Conservation (phyloP, 441 rosid genomes). For the Erysimum cheiri region DNA sequence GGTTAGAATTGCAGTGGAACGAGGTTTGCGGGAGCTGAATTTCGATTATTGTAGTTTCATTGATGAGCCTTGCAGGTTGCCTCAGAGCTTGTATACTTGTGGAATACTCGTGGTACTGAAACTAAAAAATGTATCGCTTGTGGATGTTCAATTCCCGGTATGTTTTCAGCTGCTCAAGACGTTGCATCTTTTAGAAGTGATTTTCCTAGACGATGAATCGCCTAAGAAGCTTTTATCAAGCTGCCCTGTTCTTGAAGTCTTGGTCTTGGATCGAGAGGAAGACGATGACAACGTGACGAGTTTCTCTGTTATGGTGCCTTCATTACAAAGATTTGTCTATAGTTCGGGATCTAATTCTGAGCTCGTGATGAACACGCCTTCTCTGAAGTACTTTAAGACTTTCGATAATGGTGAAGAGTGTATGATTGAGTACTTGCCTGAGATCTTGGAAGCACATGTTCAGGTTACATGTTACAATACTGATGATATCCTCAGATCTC, state of each 20-base stretch:
- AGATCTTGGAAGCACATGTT: too few relatives aligned
- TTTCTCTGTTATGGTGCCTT: too few relatives aligned
- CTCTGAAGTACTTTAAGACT: too few relatives aligned
- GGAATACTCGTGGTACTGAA: not conserved
- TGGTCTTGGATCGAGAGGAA: not conserved
- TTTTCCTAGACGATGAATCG: not conserved
- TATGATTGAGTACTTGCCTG: too few relatives aligned
- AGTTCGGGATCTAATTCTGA: too few relatives aligned
- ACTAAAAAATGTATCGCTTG: not conserved
- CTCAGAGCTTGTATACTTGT: constrained; percentile 30
- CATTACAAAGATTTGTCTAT: too few relatives aligned
- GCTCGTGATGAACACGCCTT: too few relatives aligned
- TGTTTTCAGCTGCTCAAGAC: not conserved
- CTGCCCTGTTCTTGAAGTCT: not conserved
- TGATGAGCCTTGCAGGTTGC: not conserved
- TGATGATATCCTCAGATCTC: too few relatives aligned
- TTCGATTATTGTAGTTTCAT: not conserved
- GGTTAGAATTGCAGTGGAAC: constrained; percentile 18
- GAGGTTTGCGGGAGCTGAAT: constrained; percentile 24
- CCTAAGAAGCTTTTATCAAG: not conserved
- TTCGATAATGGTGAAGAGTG: too few relatives aligned
- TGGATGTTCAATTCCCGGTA: not conserved
- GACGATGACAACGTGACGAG: not conserved
- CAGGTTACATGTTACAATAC: too few relatives aligned
- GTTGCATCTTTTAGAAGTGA: not conserved